Base-by-base conservation (phyloP, 2,329 filamentous ascomycete genomes). In the Raffaelea albimanens region DNA sequence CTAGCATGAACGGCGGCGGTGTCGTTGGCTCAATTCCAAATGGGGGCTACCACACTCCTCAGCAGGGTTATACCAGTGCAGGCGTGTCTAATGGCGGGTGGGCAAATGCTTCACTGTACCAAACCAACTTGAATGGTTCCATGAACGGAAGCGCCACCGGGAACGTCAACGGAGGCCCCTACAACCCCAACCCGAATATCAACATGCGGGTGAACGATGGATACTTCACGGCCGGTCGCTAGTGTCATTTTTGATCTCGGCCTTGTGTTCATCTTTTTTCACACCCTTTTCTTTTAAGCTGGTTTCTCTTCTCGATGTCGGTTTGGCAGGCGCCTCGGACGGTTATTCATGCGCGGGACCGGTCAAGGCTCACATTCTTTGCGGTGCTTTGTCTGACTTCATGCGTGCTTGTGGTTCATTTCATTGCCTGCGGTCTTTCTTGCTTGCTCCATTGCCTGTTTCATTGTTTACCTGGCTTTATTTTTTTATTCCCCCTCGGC, bases 131-230 rank as follows among this genome's bases (percentile, higher is more conserved):
- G 22, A 41, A 47, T 13, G 41, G 40, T n/a, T n/a, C n/a, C n/a
- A n/a, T n/a, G n/a, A n/a, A n/a, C n/a, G 53, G 50, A 40, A 45
- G 47, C 3, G 16, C 23, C 19, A 44, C 22, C 18, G 18, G 43
- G 3, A 44, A 42, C 38, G 45, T 16, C 7, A 16, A 43, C 19
- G 48, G 52, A 8, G 51, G 54, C 23, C 48, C 49, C 0, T 48
- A 50, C 20, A 51, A 49, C 9, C 10, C 41, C 36, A 7, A 9
- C n/a, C 36, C n/a, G n/a, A n/a, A n/a, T n/a, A n/a, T n/a, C n/a
- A n/a, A n/a, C n/a, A n/a, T n/a, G n/a, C n/a, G n/a, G n/a, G n/a
- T n/a, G n/a, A n/a, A n/a, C n/a, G n/a, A n/a, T n/a, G n/a, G n/a
- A n/a, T n/a, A n/a, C n/a, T n/a, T n/a, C n/a, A n/a, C n/a, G n/a